phyloP scores from a whole-genome alignment of 2,329 filamentous ascomycete species.

The Myriosclerotinia duriaeana region DNA sequence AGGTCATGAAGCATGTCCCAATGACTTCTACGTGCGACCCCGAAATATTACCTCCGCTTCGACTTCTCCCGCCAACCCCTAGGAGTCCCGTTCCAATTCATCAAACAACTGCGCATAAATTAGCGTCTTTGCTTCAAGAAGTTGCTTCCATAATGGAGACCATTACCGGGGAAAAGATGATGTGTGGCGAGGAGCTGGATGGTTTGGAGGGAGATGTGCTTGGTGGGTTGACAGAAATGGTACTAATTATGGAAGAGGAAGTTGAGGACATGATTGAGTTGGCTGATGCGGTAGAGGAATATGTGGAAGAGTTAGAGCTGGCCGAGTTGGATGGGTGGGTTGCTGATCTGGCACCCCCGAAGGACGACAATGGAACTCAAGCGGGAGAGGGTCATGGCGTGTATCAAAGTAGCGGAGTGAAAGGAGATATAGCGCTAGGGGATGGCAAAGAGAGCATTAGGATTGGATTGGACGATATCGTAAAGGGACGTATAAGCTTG shows the following conservation, averaged over 20 bases:
- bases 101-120: constrained; percentile 10
- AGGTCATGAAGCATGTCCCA: neutral
- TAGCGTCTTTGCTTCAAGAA: constrained; percentile 18
- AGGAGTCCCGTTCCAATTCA: neutral
- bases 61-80: constrained; percentile 1
- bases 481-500: neutral
- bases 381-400: neutral
- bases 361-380: neutral
- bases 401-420: neutral
- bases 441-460: neutral
- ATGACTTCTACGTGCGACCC: neutral
- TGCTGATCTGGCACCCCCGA: neutral
- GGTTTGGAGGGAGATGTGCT: constrained; percentile 15
- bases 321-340: constrained; percentile 15
- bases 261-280: constrained; percentile 19
- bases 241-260: constrained; percentile 22
- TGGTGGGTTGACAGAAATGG: constrained; percentile 19
- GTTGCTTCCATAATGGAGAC: constrained; percentile 20
- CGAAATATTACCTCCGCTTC: neutral
- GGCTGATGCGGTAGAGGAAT: constrained; percentile 17
- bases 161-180: constrained; percentile 17
- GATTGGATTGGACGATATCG: neutral
- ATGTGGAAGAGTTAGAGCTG: constrained; percentile 20
- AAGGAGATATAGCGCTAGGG: neutral
- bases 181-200: constrained; percentile 19